Evolutionary conservation across 768 basidiomycete genomes (phyloP).

Genomic region (Candolleomyces eurysporus): DNA sequence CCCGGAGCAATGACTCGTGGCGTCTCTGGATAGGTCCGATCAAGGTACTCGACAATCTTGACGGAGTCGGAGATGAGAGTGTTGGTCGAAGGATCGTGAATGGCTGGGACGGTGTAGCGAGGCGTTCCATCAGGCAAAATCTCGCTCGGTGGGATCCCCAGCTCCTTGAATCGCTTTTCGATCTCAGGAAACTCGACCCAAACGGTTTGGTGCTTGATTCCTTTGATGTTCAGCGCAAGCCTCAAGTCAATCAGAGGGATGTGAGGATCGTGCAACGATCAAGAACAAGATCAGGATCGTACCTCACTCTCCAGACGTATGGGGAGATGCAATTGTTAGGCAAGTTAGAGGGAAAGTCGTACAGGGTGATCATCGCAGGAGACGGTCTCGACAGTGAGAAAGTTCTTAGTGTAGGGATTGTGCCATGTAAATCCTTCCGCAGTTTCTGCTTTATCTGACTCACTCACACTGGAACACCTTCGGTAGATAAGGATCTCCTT

Average conservation of each 20-base stretch:
- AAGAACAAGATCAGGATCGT: neutral
- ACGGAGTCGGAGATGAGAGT: slow-evolving; percentile 9
- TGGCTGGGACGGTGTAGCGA: slow-evolving; percentile 8
- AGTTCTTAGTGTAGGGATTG: too few relatives aligned
- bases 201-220: slow-evolving; percentile 1
- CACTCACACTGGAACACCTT: too few relatives aligned
- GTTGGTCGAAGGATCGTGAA: slow-evolving; percentile 6
- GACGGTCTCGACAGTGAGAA: neutral
- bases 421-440: too few relatives aligned
- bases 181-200: slow-evolving; percentile 9
- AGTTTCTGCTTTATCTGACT: too few relatives aligned
- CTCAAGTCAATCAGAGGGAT: slow-evolving; percentile 10
- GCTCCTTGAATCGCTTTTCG: neutral
- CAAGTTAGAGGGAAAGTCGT: slow-evolving; percentile 33
- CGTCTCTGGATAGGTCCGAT: slow-evolving; percentile 9
- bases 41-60: slow-evolving; percentile 11
- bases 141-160: slow-evolving; percentile 1
- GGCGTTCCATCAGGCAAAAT: slow-evolving; percentile 1
- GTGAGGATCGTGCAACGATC: neutral
- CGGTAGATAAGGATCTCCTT: too few relatives aligned
- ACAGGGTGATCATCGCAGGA: slow-evolving; percentile 27
- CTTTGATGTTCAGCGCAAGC: slow-evolving; percentile 15
- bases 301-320: slow-evolving; percentile 35
- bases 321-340: slow-evolving; percentile 32
- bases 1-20: slow-evolving; percentile 10